Percentiles rank a stretch among this genome's conserved stretches.
These are phyloP conservation scores for Leccinum arenicola DNA, from an alignment of 768 basidiomycete species.

Conservation along the genomic window DNA sequence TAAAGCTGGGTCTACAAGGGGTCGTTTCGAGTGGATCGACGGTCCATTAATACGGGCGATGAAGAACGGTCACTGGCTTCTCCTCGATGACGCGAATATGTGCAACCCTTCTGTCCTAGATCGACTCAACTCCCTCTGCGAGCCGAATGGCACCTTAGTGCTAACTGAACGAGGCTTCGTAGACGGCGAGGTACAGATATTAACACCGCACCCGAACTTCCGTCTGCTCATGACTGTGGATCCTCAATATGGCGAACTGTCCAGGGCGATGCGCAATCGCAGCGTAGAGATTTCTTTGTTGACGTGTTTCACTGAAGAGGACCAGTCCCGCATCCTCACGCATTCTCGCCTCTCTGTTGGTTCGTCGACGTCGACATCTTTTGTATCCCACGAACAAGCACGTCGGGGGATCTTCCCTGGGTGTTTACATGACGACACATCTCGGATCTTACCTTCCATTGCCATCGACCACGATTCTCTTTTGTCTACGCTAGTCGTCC, in stretches of 20 bases:
- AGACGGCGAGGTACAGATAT: conserved; percentile 65
- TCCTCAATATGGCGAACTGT: conserved; percentile 88
- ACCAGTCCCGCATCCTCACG: conserved; percentile 44
- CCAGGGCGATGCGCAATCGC: conserved; percentile 97
- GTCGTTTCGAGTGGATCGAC: conserved; percentile 92
- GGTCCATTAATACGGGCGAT: conserved; percentile 87
- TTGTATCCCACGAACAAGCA: conserved; percentile 20
- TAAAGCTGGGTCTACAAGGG: conserved; percentile 31
- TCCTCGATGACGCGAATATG: conserved; percentile 90
- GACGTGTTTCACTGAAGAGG: conserved; percentile 39
- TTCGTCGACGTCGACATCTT: conserved; percentile 4
- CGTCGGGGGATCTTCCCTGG: conserved; percentile 24
- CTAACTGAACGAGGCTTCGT: conserved; percentile 89
- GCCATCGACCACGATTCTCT: conserved; percentile 48
- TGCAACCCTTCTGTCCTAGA: conserved; percentile 96
- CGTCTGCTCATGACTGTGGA: conserved; percentile 93
- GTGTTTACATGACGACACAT: not conserved
- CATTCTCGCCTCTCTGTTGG: conserved; percentile 47
- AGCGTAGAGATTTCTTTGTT: conserved; percentile 79
- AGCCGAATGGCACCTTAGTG: conserved; percentile 75
- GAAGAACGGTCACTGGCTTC: conserved; percentile 83
- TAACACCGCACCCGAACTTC: conserved; percentile 86
- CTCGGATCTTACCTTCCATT: conserved; percentile 34
- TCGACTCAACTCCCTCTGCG: conserved; percentile 94
- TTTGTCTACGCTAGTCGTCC: conserved; percentile 42